Percentiles rank a stretch among this genome's conserved stretches.
phyloP scores from a whole-genome alignment of 768 basidiomycete species.

The Hebeloma cylindrosporum region DNA sequence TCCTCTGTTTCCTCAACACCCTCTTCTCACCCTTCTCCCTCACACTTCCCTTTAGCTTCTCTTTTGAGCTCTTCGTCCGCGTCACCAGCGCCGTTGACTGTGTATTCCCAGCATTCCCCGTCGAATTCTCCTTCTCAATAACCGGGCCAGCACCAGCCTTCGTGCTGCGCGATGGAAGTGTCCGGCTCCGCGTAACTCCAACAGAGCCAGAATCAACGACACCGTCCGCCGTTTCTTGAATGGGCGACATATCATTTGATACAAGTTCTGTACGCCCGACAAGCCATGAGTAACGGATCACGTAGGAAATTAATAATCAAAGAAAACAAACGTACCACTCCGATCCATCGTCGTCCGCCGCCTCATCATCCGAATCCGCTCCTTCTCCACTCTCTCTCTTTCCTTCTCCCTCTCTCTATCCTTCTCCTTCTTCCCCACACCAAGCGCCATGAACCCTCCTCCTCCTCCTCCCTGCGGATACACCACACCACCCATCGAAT shows the following conservation, averaged over 20 bases:
- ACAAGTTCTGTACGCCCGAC: slow-evolving; percentile 27
- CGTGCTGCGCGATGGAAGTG: slow-evolving; percentile 53
- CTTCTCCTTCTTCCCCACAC: slow-evolving; percentile 14
- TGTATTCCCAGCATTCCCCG: slow-evolving; percentile 15
- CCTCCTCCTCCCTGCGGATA: not conserved
- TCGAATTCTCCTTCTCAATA: slow-evolving; percentile 1
- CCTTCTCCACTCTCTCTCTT: slow-evolving; percentile 24
- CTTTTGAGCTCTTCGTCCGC: slow-evolving; percentile 8
- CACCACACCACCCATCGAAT: too few relatives aligned
- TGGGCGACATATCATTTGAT: slow-evolving; percentile 46
- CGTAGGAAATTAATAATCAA: not conserved
- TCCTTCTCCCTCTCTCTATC: slow-evolving; percentile 24
- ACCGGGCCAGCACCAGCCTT: slow-evolving; percentile 4
- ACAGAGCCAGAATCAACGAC: slow-evolving; percentile 31
- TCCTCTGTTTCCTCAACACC: slow-evolving; percentile 23
- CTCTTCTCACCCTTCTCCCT: slow-evolving; percentile 17
- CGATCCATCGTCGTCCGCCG: slow-evolving; percentile 58
- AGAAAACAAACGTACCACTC: slow-evolving; percentile 28
- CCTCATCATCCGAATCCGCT: slow-evolving; percentile 46
- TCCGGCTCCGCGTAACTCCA: slow-evolving; percentile 60
- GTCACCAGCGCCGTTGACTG: slow-evolving; percentile 5
- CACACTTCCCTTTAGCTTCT: slow-evolving; percentile 8
- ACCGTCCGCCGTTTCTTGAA: slow-evolving; percentile 38
- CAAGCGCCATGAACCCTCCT: slow-evolving; percentile 21
- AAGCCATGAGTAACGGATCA: slow-evolving; percentile 9